A percentile compares a stretch with the other conserved stretches of the same genome.
These are phyloP conservation scores for Exidia glandulosa DNA, from an alignment of 768 basidiomycete genomes.

Conservation along the genomic window DNA sequence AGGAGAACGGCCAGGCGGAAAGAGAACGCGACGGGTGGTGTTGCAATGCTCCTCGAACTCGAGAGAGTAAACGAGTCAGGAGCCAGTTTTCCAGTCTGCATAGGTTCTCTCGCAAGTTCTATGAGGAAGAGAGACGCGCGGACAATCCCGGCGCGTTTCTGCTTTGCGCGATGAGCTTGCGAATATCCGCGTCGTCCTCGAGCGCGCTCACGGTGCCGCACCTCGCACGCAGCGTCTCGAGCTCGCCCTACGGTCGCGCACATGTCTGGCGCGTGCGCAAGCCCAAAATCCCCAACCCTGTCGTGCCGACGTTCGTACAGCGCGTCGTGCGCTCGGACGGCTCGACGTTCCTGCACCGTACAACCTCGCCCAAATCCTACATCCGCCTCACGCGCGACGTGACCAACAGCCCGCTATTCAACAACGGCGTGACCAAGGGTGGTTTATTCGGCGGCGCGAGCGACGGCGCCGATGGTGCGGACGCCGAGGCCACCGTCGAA, in stretches of 20 bases:
- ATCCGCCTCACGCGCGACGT: constrained; percentile 77
- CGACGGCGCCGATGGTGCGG: background rate
- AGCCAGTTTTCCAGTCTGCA: too few relatives aligned
- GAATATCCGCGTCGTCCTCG: too few relatives aligned
- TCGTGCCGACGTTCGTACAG: constrained; percentile 81
- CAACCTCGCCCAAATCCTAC: constrained; percentile 71
- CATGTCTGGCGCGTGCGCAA: constrained; percentile 69
- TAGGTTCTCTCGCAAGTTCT: too few relatives aligned
- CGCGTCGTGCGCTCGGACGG: constrained; percentile 81
- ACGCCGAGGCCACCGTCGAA: background rate
- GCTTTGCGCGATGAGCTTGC: too few relatives aligned
- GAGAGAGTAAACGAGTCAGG: too few relatives aligned
- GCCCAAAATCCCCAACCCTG: constrained; percentile 63
- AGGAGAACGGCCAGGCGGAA: too few relatives aligned
- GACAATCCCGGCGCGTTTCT: too few relatives aligned
- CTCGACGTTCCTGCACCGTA: constrained; percentile 78
- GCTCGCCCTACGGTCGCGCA: constrained; percentile 72
- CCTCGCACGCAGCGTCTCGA: constrained; percentile 45
- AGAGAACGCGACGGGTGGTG: too few relatives aligned
- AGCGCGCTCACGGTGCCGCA: too few relatives aligned
- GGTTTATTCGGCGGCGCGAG: constrained; percentile 23
- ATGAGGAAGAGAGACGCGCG: too few relatives aligned
- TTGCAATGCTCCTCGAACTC: too few relatives aligned
- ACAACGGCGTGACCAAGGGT: constrained; percentile 45
- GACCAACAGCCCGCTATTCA: constrained; percentile 83